A percentile compares a stretch with the other conserved stretches of the same genome.
phyloP scores from a whole-genome alignment of 495 filamentous ascomycete genomes.

The Xylaria telfairii region DNA sequence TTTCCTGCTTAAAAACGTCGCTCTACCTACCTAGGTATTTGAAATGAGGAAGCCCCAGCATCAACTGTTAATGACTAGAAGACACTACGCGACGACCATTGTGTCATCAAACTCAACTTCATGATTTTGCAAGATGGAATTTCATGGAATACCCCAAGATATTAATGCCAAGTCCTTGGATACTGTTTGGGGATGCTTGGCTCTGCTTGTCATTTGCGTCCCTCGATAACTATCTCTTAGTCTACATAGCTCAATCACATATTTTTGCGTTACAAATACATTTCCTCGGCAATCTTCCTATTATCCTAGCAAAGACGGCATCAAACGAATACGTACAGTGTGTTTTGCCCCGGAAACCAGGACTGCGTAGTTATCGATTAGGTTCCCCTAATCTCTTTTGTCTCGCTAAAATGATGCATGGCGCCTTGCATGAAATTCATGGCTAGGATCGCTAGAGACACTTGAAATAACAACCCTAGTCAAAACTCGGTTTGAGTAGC shows the following conservation, averaged over 20 bases:
- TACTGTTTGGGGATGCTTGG: background rate
- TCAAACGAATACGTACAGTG: background rate
- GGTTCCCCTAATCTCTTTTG: background rate
- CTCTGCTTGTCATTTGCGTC: background rate
- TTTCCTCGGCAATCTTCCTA: background rate
- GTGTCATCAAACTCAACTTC: conserved; percentile 10
- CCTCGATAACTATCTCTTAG: background rate
- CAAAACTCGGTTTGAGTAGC: conserved; percentile 6
- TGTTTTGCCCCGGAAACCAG: background rate
- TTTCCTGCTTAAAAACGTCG: background rate
- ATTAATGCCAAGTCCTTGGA: background rate
- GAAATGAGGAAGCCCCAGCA: background rate
- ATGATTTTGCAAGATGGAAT: conserved; percentile 6
- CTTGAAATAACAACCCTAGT: conserved; percentile 14
- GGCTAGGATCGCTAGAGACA: conserved; percentile 3
- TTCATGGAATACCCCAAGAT: conserved; percentile 4
- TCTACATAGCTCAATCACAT: background rate
- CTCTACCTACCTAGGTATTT: no score
- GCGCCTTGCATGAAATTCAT: conserved; percentile 14
- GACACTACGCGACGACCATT: background rate
- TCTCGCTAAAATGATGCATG: conserved; percentile 7
- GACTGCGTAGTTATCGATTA: conserved; percentile 10
- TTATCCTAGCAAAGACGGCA: background rate
- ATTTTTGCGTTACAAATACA: background rate
- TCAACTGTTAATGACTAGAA: background rate